Evolutionary conservation across 192 early-diverging fungal species (phyloP).

Genomic region (Linnemannia elongata): DNA sequence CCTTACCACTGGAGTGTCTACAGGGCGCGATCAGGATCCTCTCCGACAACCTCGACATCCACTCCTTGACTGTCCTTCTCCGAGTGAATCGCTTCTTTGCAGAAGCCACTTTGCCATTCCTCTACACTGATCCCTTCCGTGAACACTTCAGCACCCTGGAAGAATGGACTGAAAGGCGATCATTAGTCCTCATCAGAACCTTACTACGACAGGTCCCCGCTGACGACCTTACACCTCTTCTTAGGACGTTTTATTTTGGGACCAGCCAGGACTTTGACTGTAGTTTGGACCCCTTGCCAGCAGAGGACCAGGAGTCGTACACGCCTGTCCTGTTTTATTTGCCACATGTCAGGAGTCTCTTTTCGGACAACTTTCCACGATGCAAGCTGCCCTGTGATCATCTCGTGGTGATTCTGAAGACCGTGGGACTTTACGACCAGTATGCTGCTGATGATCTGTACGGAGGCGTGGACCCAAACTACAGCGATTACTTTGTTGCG

Average conservation of each 20-base stretch:
- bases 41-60: background rate
- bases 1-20: background rate
- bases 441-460: background rate
- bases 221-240: background rate
- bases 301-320: background rate
- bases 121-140: background rate
- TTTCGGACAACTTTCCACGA: background rate
- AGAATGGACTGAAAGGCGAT: background rate
- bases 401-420: background rate
- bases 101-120: background rate
- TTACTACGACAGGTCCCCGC: background rate
- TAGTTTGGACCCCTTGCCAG: background rate
- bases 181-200: background rate
- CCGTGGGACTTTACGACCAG: background rate
- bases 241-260: background rate
- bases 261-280: background rate
- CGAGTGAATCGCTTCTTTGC: background rate
- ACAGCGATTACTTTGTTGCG: background rate
- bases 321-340: background rate
- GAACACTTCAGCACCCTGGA: background rate
- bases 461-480: too few relatives aligned
- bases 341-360: background rate
- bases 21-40: background rate
- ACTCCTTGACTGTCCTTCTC: background rate
- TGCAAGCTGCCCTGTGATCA: background rate